Evolutionary conservation across 116 monocot genomes (phyloP), one percentile per base, ranked within the genome.

Genomic region (Posidonia oceanica): DNA sequence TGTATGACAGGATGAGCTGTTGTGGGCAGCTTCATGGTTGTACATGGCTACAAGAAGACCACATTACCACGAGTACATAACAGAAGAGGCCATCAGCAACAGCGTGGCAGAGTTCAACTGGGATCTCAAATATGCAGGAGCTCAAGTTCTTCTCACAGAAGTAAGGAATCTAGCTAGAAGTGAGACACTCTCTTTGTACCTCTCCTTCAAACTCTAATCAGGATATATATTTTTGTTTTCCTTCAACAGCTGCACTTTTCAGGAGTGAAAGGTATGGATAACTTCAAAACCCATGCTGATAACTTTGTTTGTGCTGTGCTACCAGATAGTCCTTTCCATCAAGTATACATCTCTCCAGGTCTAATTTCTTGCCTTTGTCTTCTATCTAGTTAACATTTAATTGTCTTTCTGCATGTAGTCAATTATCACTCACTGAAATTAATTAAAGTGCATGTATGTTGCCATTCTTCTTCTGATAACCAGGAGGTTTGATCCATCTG

Each of bases 91-190:
- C 59, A 80, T 89, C 29, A 80, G 85, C 36, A 74, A 87, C 13
- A 89, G 85, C 65, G 94, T 90, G 0, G 87, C 87, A 14, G 96
- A 97, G 56, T 97, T 89, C 77, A 83, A 87, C 54, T 97, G 96
- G 92, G 92, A 91, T 71, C 83, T 97, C 65, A 91, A 97, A 52
- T 97, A 77, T 66, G 82, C 92, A n/a, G 92, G 96, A 0, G 89
- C 82, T 12, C 89, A 93, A 77, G 60, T 89, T 17, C 83, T 94
- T 40, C 87, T 94, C 3, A 64, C 89, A 42, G 83, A 79, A 29
- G 92, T 91, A 70, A 75, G 36, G 14, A 64, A 64, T 41, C 12
- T 10, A 44, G 5, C 10, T 44, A 5, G 11, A 48, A 7, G 48
- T 48, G 29, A 29, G 29, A 29, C 21, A 20, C 23, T 20, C 20